These are phyloP conservation scores for Flaveria ramosissima DNA, from an alignment of 129 eudicot genomes.

Conservation along the genomic window DNA sequence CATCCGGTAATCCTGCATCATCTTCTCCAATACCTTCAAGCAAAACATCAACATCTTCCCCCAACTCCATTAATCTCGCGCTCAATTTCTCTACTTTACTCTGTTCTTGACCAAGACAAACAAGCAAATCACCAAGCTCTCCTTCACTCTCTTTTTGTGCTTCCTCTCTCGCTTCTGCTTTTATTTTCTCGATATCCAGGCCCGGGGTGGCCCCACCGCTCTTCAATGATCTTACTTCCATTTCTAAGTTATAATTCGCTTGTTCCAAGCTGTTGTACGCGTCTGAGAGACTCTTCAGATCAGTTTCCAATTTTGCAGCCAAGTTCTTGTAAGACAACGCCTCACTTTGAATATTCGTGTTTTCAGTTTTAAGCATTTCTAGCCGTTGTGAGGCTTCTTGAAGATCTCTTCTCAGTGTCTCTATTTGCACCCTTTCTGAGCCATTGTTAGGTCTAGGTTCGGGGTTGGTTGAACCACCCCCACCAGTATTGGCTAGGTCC, in stretches of 20 bases:
- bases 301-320: conserved; percentile 72
- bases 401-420: conserved; percentile 71
- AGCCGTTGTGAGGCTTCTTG: conserved; percentile 60
- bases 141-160: conserved; percentile 91
- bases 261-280: conserved; percentile 95
- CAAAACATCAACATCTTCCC: conserved; percentile 78
- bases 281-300: conserved; percentile 82
- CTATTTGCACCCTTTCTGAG: conserved; percentile 72
- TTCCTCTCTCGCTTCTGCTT: conserved; percentile 82
- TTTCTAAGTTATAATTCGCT: conserved; percentile 74
- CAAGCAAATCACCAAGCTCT: conserved; percentile 81
- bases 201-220: conserved; percentile 39
- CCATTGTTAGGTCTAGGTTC: conserved; percentile 49
- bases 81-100: conserved; percentile 81
- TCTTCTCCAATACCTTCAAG: conserved; percentile 94
- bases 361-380: conserved; percentile 66
- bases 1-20: conserved; percentile 50
- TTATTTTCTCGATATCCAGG: conserved; percentile 68
- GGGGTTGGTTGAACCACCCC: conserved; percentile 44
- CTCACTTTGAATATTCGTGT: conserved; percentile 52
- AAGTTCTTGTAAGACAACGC: conserved; percentile 48
- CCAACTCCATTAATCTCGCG: conserved; percentile 66
- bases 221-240: conserved; percentile 54
- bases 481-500: conserved; percentile 70
- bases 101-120: conserved; percentile 95